phyloP scores from a whole-genome alignment of 192 early-diverging fungal species.

The Glomus cerebriforme region DNA sequence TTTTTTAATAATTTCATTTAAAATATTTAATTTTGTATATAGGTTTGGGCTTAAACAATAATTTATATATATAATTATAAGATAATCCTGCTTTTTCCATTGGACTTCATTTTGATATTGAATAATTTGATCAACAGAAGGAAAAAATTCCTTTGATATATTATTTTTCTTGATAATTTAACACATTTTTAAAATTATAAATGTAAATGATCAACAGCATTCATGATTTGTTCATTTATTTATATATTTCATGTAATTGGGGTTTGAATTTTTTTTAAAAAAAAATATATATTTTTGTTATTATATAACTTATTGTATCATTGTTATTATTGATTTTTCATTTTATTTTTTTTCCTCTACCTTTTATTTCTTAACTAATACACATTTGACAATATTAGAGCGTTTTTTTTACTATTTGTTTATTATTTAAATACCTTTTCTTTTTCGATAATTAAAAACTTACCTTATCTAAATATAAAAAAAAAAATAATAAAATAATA shows the following conservation, averaged over 20 bases:
- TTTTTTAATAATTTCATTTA: not conserved
- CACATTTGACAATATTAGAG: not conserved
- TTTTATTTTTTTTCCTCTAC: too few species aligned
- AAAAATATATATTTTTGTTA: not conserved
- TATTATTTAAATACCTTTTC: not conserved
- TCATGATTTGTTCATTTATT: not conserved
- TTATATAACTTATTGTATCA: not conserved
- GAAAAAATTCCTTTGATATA: too few species aligned
- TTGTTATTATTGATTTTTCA: not conserved
- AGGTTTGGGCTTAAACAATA: constrained; percentile 2
- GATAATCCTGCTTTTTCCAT: too few species aligned
- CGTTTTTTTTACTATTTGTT: not conserved
- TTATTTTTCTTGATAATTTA: too few species aligned
- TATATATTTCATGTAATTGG: too few species aligned
- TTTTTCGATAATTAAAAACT: too few species aligned
- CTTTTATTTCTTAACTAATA: not conserved
- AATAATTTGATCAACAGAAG: too few species aligned
- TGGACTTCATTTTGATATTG: too few species aligned
- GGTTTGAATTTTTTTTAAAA: too few species aligned
- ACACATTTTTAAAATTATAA: too few species aligned
- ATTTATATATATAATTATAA: not conserved
- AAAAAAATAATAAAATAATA: too few species aligned
- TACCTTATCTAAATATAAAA: too few species aligned
- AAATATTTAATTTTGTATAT: not conserved
- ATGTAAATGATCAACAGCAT: not conserved